These are phyloP conservation scores for Carallia brachiata DNA, from an alignment of 345 rosid genomes.

Conservation along the genomic window DNA sequence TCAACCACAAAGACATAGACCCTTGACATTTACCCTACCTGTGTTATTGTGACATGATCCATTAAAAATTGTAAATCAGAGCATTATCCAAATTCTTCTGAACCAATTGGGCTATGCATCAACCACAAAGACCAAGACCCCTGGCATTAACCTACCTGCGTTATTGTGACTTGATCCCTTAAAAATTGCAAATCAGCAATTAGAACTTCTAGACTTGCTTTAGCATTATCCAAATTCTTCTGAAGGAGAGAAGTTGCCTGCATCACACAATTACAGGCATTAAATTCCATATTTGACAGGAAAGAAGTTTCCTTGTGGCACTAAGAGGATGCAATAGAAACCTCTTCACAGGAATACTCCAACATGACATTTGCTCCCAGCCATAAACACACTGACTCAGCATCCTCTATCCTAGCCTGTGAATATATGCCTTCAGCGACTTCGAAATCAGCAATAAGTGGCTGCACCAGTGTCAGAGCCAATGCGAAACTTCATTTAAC, in stretches of 20 bases:
- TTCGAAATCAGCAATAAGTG: constrained; percentile 85
- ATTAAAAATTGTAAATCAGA: constrained; percentile 83
- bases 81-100: constrained; percentile 88
- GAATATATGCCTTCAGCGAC: constrained; percentile 96
- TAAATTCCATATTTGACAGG: constrained; percentile 20
- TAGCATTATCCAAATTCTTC: constrained; percentile 88
- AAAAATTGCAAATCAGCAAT: constrained; percentile 80
- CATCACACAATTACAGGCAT: constrained; percentile 22
- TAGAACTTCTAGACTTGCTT: constrained; percentile 91
- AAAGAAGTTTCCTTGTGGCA: constrained; percentile 6
- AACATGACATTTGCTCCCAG: constrained; percentile 95
- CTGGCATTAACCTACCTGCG: constrained; percentile 55
- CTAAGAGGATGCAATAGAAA: constrained; percentile 23
- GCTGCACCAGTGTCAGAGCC: constrained; percentile 29
- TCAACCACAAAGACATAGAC: neutral
- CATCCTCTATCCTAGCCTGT: constrained; percentile 61
- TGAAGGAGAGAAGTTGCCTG: constrained; percentile 73
- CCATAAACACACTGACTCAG: constrained; percentile 87
- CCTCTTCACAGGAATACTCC: constrained; percentile 93
- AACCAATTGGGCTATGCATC: constrained; percentile 8
- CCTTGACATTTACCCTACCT: constrained; percentile 39
- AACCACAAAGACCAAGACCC: neutral
- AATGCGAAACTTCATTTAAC: constrained; percentile 2
- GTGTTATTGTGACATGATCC: constrained; percentile 95
- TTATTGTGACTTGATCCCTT: constrained; percentile 94